Base-by-base conservation (phyloP, 805 yeast species). In the Nakazawaea molendinolei region DNA sequence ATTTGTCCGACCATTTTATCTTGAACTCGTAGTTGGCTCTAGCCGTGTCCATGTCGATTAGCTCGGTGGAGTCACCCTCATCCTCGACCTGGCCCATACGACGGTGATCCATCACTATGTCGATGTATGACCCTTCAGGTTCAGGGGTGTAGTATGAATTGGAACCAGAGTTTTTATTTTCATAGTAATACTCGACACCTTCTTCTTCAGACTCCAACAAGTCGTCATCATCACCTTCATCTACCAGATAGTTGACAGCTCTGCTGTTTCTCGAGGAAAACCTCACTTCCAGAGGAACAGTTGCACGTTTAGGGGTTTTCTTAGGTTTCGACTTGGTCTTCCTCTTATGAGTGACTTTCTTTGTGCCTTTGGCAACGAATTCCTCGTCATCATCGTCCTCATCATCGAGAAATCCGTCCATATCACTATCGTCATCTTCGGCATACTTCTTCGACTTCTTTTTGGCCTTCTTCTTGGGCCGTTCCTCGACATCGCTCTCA, bases 1-100 rank as follows among this genome's bases (percentile, higher is more conserved):
- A 84, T 43, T 76, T 67, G 36, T 74, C 85, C 14, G 73, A 67
- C 98, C 99, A 92, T 61, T 92, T 92, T 48, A 92, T 71, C 47
- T 68, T 56, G 52, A 74, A 69, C 45, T 71, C 74, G 49, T 67
- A 79, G 10, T 44, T 44, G 30, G 53, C 47, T 4, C 45, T 22
- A 33, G 46, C 43, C 7, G 28, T 34, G 9, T 29, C 31, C 31
- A 30, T 34, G 52, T 59, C 36, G 23, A 36, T 56, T 49, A 25
- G 53, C 49, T 50, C 62, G 52, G 46, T 63, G 52, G 51, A 60
- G 14, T 48, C 54, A 15, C 41, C 56, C n/a, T 53, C 64, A 22
- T 56, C 61, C 12, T 45, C 49, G 2, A 23, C 33, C 28, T 46
- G 53, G 14, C 63, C 69, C 13, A 54, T 52, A 3, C 65, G 64